Percentiles rank a stretch among this genome's conserved stretches.
Evolutionary conservation across 108 stramenopile genomes (phyloP).

Genomic region (Epithemia pelagica): DNA sequence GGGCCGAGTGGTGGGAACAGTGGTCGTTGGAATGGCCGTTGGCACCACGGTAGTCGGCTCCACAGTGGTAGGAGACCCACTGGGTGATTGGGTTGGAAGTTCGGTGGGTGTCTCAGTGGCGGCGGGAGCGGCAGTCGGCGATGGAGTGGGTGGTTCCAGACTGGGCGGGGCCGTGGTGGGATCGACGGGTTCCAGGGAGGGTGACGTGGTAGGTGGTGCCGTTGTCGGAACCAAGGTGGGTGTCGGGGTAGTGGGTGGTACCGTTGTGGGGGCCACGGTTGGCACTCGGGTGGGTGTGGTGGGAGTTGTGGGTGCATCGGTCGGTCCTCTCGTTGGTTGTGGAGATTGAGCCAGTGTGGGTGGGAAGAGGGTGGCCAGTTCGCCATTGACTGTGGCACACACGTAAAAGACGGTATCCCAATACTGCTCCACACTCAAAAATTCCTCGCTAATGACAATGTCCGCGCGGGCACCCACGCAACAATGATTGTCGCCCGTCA

Average conservation of each 20-base stretch:
- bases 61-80: background rate
- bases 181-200: background rate
- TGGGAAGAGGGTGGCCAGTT: background rate
- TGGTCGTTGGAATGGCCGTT: background rate
- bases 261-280: background rate
- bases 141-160: background rate
- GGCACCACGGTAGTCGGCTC: background rate
- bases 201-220: background rate
- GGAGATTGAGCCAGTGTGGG: background rate
- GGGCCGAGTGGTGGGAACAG: background rate
- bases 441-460: background rate
- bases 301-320: no score
- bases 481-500: background rate
- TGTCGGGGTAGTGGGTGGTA: background rate
- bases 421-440: background rate
- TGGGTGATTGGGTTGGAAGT: background rate
- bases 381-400: background rate
- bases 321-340: no score
- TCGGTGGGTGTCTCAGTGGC: background rate
- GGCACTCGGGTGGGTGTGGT: background rate
- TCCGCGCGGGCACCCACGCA: background rate
- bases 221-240: background rate
- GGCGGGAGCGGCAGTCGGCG: background rate
- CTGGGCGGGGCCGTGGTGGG: background rate
- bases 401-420: background rate